Percentiles rank a stretch among this genome's conserved stretches.
Evolutionary conservation across 306 rosid genomes (phyloP).

Genomic region (Dalbergia cochinchinensis): DNA sequence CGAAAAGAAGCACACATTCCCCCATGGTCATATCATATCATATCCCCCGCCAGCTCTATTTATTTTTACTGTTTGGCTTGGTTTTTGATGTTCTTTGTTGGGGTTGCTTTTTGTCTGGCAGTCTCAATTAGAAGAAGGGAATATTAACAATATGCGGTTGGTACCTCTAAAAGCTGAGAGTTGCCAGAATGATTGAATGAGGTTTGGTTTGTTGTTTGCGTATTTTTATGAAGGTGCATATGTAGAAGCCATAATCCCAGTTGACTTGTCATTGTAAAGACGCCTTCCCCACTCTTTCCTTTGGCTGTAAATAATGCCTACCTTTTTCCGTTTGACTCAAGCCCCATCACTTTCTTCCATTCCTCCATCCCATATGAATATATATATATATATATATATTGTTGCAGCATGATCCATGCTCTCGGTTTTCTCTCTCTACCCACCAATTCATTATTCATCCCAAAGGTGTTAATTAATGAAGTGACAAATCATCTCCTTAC

Average conservation of each 20-base stretch:
- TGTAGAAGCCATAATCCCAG: constrained; percentile 38
- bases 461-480: not conserved
- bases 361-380: not conserved
- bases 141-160: constrained; percentile 20
- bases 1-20: not conserved
- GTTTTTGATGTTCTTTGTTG: constrained; percentile 39
- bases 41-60: too few relatives aligned
- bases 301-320: constrained; percentile 46
- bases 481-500: constrained; percentile 18
- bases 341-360: not conserved
- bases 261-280: constrained; percentile 63
- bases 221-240: constrained; percentile 40
- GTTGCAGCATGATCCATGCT: too few relatives aligned
- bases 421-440: not conserved
- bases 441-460: not conserved
- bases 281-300: constrained; percentile 4
- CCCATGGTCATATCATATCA: not conserved
- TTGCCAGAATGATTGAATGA: constrained; percentile 40
- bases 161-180: constrained; percentile 48
- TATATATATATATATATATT: not conserved
- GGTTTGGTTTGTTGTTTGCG: constrained; percentile 35
- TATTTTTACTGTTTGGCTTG: constrained; percentile 12
- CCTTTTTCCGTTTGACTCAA: constrained; percentile 60
- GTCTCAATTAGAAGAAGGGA: constrained; percentile 6
- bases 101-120: constrained; percentile 52